phyloP scores from a whole-genome alignment of 345 rosid species.

The Melaleuca alternifolia region DNA sequence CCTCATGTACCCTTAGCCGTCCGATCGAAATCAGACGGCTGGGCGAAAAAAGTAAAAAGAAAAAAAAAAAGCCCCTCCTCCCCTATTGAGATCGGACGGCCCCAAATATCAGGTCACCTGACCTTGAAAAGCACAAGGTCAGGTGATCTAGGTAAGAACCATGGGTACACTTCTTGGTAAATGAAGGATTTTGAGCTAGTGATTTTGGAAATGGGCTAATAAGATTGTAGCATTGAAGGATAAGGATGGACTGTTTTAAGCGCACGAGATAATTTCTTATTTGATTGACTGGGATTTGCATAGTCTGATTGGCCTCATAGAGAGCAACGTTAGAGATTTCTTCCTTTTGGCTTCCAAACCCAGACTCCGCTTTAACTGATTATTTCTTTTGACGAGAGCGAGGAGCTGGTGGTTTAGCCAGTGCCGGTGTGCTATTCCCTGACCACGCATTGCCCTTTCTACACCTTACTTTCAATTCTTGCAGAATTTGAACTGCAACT shows the following conservation, averaged over 20 bases:
- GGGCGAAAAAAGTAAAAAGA: no score
- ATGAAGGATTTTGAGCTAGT: not conserved
- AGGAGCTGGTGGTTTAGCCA: not conserved
- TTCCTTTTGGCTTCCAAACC: not conserved
- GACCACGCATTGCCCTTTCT: not conserved
- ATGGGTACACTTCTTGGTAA: not conserved
- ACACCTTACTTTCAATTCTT: not conserved
- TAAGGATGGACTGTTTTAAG: not conserved
- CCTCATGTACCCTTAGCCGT: no score
- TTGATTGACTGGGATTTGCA: not conserved
- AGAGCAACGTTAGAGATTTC: not conserved
- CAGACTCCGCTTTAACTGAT: not conserved
- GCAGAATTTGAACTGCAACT: no score
- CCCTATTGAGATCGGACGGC: no score
- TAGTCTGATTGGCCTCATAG: not conserved
- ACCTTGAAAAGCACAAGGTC: no score
- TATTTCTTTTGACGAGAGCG: not conserved
- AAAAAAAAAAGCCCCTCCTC: no score
- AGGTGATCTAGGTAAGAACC: no score
- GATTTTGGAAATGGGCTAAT: not conserved
- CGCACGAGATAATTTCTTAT: not conserved
- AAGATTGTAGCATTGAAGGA: not conserved
- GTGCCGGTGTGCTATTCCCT: not conserved
- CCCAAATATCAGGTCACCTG: no score
- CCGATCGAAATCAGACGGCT: no score